Evolutionary conservation across 305 asterid genomes (phyloP), one percentile per base, ranked within the genome.

Genomic region (Fraxinus angustifolia): DNA sequence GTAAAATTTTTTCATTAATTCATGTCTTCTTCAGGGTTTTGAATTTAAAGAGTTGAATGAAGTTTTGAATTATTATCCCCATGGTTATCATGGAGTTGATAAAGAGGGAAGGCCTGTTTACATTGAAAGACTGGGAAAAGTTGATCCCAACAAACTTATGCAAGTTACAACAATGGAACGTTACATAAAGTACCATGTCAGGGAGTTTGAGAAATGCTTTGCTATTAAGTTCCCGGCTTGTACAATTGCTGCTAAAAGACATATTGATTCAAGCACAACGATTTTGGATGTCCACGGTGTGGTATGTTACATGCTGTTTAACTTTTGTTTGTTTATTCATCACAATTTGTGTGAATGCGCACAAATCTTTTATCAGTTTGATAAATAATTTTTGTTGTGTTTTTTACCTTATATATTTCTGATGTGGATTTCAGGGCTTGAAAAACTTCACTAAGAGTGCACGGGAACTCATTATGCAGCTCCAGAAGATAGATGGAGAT

Each of bases 251-350:
- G 97, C 99, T 73, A 96, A 96, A 87, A 90, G 96, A 74, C 99
- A 93, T 96, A 93, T 96, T 75, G 99, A 96, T 87, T 93, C 94
- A 12, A 96, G 98, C 91, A 94, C 98, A 6, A 96, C 99, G 65
- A 89, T 96, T 87, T 88, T 96, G 91, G 98, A 96, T 87, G 99
- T 96, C 85, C 98, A 96, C 17, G 98, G 99, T 74, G 95, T 96
- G 93, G 99, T 96, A 91, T 26, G 97, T 86, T 75, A 45, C 76
- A 73, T 72, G 68, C 80, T 35, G 40, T 83, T 58, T 77, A 71
- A 35, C 80, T 67, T 36, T 31, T 14, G 26, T 48, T 76, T 83
- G 76, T 30, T 71, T 23, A 75, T 33, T n/a, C 70, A 60, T 23
- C 73, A 79, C 79, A 79, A 75, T 75, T 72, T 81, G 72, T 62